These are phyloP conservation scores for Lentinus polychrous DNA, from an alignment of 1,284 basidiomycete species.

Conservation along the genomic window DNA sequence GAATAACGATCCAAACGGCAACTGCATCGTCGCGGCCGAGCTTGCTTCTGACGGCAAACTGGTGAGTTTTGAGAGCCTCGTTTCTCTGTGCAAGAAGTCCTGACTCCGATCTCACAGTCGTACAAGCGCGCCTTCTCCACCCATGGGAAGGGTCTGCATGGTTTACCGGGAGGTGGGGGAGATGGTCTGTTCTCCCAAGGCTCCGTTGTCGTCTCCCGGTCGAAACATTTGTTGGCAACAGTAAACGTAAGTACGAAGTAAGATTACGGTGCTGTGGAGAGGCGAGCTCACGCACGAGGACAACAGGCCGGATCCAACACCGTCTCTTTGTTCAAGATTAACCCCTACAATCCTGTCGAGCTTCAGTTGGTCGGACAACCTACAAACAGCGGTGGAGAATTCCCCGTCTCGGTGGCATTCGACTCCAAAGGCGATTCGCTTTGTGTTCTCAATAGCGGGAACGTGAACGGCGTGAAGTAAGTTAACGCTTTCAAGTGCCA, in stretches of 20 bases:
- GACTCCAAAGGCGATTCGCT: constrained; percentile 32
- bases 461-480: constrained; percentile 39
- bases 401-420: constrained; percentile 41
- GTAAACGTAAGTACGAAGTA: constrained; percentile 4
- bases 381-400: constrained; percentile 37
- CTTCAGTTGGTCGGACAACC: constrained; percentile 36
- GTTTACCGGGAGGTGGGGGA: not conserved
- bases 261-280: not conserved
- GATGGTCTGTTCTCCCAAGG: constrained; percentile 6
- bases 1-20: constrained; percentile 6
- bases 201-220: not conserved
- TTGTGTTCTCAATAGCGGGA: constrained; percentile 41
- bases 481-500: constrained; percentile 1
- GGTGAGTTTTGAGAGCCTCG: not conserved
- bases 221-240: constrained; percentile 1
- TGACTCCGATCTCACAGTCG: not conserved
- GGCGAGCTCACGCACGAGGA: no score
- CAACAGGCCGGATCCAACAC: constrained; percentile 41
- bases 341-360: constrained; percentile 33
- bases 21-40: constrained; percentile 1
- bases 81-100: not conserved
- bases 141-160: constrained; percentile 3
- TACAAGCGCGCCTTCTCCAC: constrained; percentile 1
- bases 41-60: constrained; percentile 3
- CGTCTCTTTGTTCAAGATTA: constrained; percentile 37